These are phyloP conservation scores for Silene latifolia DNA, from an alignment of 148 eudicot genomes.

Conservation along the genomic window DNA sequence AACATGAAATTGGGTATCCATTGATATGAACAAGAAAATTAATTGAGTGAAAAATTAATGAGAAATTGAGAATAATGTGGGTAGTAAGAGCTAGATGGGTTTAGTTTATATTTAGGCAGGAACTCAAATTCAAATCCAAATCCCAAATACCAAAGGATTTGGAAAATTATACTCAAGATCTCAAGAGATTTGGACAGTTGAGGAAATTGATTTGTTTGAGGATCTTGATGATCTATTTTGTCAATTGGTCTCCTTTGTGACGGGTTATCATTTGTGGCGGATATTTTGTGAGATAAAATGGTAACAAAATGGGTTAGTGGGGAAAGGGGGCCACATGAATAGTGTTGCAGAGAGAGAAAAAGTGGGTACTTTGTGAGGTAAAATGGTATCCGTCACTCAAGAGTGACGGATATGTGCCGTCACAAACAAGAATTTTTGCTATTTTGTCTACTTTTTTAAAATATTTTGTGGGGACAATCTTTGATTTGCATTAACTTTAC, in stretches of 20 bases:
- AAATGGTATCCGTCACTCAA: no score
- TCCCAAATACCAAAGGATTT: not conserved
- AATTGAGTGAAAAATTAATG: not conserved
- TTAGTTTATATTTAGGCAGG: not conserved
- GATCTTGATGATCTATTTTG: conserved; percentile 11
- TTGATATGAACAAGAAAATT: not conserved
- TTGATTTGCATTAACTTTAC: not conserved
- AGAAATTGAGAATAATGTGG: not conserved
- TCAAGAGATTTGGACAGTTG: conserved; percentile 11
- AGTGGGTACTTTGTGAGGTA: no score
- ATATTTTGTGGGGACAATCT: conserved; percentile 4
- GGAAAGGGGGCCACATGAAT: no score
- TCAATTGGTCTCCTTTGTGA: no score
- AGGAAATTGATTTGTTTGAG: not conserved
- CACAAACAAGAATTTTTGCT: no score
- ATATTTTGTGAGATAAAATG: no score
- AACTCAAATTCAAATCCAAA: not conserved
- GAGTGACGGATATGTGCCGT: no score
- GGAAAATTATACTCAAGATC: not conserved
- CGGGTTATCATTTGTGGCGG: no score
- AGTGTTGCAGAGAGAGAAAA: no score
- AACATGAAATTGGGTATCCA: conserved; percentile 20
- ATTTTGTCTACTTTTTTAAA: conserved; percentile 1
- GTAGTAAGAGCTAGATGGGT: no score
- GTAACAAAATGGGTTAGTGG: no score